Conservation (phyloP, 1,284 basidiomycete species). For the Pseudozyma pruni region DNA sequence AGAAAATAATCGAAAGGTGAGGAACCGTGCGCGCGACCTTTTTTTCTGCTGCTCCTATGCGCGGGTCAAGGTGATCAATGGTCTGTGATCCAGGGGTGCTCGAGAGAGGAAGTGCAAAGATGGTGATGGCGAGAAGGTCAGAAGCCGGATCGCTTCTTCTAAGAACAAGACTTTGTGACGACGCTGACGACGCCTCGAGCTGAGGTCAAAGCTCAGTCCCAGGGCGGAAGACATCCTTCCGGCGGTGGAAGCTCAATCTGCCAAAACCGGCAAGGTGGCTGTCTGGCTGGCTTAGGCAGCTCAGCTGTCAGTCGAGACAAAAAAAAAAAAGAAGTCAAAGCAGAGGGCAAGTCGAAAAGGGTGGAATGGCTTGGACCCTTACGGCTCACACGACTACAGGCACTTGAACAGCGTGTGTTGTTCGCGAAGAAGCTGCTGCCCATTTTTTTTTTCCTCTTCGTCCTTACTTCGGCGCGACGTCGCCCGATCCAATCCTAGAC, state of each 20-base stretch:
- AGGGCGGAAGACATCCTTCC: slow-evolving; percentile 13
- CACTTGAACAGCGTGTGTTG: too few relatives aligned
- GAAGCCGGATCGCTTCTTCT: not conserved
- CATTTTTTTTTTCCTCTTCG: not conserved
- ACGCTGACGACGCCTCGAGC: slow-evolving; percentile 40
- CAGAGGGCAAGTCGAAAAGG: slow-evolving; percentile 1
- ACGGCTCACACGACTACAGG: not conserved
- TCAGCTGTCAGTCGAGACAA: not conserved
- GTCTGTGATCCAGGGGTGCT: too few relatives aligned
- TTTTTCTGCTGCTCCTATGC: too few relatives aligned
- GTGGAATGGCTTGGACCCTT: not conserved
- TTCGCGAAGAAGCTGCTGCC: too few relatives aligned
- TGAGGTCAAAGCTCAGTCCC: not conserved
- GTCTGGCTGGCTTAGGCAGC: not conserved
- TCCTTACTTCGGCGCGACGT: slow-evolving; percentile 16
- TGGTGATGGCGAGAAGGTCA: slow-evolving; percentile 11
- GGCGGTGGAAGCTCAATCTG: not conserved
- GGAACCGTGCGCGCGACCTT: not conserved
- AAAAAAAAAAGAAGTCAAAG: not conserved
- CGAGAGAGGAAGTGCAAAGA: slow-evolving; percentile 1
- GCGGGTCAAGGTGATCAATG: too few relatives aligned
- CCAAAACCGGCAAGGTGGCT: not conserved
- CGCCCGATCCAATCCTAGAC: slow-evolving; percentile 34
- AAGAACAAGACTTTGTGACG: slow-evolving; percentile 9
- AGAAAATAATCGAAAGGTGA: slow-evolving; percentile 8